Base-by-base conservation (phyloP, 139 green algal genomes). In the Asterochloris sp. region DNA sequence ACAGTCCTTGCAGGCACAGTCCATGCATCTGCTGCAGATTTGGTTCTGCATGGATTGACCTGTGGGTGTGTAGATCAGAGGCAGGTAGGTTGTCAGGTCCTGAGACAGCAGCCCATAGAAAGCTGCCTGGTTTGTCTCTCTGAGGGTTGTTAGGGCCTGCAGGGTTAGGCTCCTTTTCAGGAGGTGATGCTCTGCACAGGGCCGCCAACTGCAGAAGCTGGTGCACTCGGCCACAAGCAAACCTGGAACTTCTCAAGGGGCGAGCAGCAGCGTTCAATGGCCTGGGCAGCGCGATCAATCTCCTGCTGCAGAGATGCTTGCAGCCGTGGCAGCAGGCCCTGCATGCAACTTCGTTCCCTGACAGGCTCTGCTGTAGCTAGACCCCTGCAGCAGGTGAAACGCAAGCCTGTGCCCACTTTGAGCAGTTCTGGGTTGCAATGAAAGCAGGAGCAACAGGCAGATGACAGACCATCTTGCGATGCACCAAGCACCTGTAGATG, bases 31-130 rank as follows among this genome's bases (percentile, higher is more conserved):
- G 75, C 19, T 68, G 47, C 63, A 80, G 23, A 10, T 4, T 68
- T 4, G 26, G 15, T 21, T 8, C 1, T 26, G 47, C 38, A 28
- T 13, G 27, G 68, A 61, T 78, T 73, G 13, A 54, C 38, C 38
- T 54, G 86, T 91, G 16, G 92, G 92, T 15, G 92, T 95, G 87
- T 95, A 95, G 11, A 93, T 82, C 15, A 89, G 47, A n/a, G 89
- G 88, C 27, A 91, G 81, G 9, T 89, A 60, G 19, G 86, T 75
- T 17, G 60, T 82, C 13, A 85, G 23, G 78, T 82, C 69, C 69
- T 87, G 78, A 11, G 67, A 27, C 74, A 87, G 15, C 75, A 87
- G 75, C 19, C 73, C 84, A 66, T 81, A 85, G 69, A 90, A 90
- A 1, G 61, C 69, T 62, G 80, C 84, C 28, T 77, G 27, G 69